A percentile compares a stretch with the other conserved stretches of the same genome.
Evolutionary conservation across 805 yeast species (phyloP).

Genomic region (Pichia pseudocactophila): DNA sequence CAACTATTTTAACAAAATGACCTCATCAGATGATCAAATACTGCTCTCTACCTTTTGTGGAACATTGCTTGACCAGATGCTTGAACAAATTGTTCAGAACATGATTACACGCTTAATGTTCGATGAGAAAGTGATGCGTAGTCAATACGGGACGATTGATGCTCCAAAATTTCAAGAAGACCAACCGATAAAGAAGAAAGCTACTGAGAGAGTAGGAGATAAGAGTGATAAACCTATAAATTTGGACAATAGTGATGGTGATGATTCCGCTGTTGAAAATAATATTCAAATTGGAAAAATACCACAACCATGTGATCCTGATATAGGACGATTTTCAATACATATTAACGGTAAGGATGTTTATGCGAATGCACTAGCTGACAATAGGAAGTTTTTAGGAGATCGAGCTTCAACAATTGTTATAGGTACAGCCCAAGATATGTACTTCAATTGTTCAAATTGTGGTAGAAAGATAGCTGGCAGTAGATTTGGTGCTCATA

Average conservation of each 20-base stretch:
- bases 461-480: constrained; percentile 87
- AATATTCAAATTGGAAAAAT: constrained; percentile 11
- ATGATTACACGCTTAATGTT: constrained; percentile 24
- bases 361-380: constrained; percentile 16
- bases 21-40: constrained; percentile 13
- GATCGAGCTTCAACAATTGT: constrained; percentile 9
- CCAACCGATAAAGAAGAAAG: neutral
- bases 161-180: constrained; percentile 21
- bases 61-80: constrained; percentile 26
- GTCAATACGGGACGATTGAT: constrained; percentile 23
- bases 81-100: constrained; percentile 28
- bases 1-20: neutral
- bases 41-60: constrained; percentile 26
- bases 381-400: constrained; percentile 9
- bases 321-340: constrained; percentile 24
- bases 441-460: constrained; percentile 67
- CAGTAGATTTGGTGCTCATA: constrained; percentile 85
- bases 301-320: constrained; percentile 14
- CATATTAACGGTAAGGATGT: constrained; percentile 26
- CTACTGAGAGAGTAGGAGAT: constrained; percentile 4
- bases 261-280: neutral
- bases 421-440: constrained; percentile 19
- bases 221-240: neutral
- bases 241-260: constrained; percentile 1
- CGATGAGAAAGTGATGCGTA: constrained; percentile 24